Evolutionary conservation across 2,329 filamentous ascomycete genomes (phyloP).

Genomic region (Mycosphaerella sp.): DNA sequence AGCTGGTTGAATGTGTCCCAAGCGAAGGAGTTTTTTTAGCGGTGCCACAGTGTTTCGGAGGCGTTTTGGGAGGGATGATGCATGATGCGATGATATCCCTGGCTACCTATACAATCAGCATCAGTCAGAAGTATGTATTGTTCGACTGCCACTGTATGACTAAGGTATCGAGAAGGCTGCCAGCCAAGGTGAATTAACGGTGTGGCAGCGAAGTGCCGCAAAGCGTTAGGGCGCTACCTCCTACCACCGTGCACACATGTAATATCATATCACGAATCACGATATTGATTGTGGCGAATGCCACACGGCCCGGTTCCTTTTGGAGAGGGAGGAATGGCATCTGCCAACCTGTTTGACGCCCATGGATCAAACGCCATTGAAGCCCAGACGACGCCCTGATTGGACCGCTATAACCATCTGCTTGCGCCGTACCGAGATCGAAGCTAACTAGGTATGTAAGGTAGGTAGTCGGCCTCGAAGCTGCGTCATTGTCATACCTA

Average conservation of each 20-base stretch:
- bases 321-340: neutral
- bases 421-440: neutral
- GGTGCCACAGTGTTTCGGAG: conserved; percentile 5
- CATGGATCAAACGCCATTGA: neutral
- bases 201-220: neutral
- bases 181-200: too few species aligned
- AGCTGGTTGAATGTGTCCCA: conserved; percentile 9
- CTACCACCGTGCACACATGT: neutral
- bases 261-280: neutral
- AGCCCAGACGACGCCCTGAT: conserved; percentile 1
- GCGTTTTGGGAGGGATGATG: conserved; percentile 2
- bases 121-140: neutral
- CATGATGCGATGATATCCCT: conserved; percentile 4
- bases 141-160: neutral
- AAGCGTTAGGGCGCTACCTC: neutral
- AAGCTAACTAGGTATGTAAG: neutral
- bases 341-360: conserved; percentile 6
- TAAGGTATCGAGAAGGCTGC: too few species aligned
- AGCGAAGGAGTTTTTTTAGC: conserved; percentile 4
- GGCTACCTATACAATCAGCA: neutral
- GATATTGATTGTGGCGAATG: neutral
- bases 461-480: neutral
- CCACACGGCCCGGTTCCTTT: neutral
- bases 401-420: neutral
- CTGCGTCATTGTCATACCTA: conserved; percentile 3